Percentiles rank a stretch among this genome's conserved stretches.
These are phyloP conservation scores for Rubus idaeus DNA, from an alignment of 306 rosid species.

Conservation along the genomic window DNA sequence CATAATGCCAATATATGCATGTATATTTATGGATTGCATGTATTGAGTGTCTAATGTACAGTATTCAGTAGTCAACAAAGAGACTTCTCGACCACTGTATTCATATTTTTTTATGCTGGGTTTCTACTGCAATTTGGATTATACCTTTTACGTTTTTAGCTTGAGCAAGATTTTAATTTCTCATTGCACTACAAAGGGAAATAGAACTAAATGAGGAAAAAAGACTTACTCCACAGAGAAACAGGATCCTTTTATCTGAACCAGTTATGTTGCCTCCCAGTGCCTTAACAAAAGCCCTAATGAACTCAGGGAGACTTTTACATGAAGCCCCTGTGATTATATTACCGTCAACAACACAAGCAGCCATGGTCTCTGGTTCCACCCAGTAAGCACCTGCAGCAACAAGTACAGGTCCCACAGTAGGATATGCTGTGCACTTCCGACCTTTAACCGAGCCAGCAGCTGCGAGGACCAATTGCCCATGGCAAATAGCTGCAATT, in stretches of 20 bases:
- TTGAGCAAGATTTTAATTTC: neutral
- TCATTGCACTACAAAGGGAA: neutral
- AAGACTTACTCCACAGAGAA: constrained; percentile 83
- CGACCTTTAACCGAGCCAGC: constrained; percentile 64
- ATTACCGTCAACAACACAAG: constrained; percentile 71
- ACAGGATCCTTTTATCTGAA: constrained; percentile 57
- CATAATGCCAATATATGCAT: neutral
- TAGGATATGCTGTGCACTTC: constrained; percentile 60
- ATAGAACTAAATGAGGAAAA: constrained; percentile 31
- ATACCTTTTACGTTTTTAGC: neutral
- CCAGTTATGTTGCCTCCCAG: constrained; percentile 76
- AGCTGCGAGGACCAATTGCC: constrained; percentile 84
- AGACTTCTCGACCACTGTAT: neutral
- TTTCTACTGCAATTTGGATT: neutral
- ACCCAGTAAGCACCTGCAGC: constrained; percentile 89
- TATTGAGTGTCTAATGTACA: neutral
- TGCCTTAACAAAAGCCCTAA: constrained; percentile 64
- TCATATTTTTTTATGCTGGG: neutral
- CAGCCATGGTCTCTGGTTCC: constrained; percentile 55
- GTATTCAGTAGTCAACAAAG: neutral
- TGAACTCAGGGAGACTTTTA: constrained; percentile 57
- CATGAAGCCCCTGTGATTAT: constrained; percentile 57
- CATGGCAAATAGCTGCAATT: constrained; percentile 78
- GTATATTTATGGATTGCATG: neutral
- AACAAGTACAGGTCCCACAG: constrained; percentile 54